Evolutionary conservation across 2,329 filamentous ascomycete genomes (phyloP), one percentile per base, ranked within the genome.

Genomic region (Pseudonectria foliicola): DNA sequence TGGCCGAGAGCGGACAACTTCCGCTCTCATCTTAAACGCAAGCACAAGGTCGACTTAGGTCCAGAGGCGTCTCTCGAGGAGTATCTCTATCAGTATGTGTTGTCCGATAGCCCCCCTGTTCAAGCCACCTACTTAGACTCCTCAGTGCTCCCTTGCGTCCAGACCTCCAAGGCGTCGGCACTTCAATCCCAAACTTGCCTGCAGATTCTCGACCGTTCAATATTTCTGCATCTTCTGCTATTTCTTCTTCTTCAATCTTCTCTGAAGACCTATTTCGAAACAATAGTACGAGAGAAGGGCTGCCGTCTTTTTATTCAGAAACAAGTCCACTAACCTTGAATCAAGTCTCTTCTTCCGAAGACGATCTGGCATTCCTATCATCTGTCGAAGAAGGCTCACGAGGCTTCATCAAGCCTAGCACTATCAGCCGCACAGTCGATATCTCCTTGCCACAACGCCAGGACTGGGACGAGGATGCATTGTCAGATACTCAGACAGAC

Each of bases 1-100:
- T 95, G 85, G 85, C 82, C 83, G 1, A 75, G 89, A 14, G 67
- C 80, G 33, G 89, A 95, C 58, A 95, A 95, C 52, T 95, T 95
- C 57, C 80, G 80, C 41, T 77, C 82, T 25, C 89, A 95, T 54
- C 69, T 94, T 29, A 67, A 64, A 32, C 74, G 81, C 10, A 77
- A 85, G 49, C 88, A 95, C 55, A 42, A 44, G 0, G 55, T 57
- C 3, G 18, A 53, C 1, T 54, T 68, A 8, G 37, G 40, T 4
- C 40, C 54, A 3, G 65, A 67, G 3, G 58, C 61, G 13, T 60
- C 67, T 23, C 42, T 73, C 4, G 52, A 55, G 13, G 27, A 46
- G 10, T 73, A 58, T 33, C 32, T 56, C 10, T 35, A 52, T 32
- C 44, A 33, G 42, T 50, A 42, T 33, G 43, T 40, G 10, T 3